phyloP scores from a whole-genome alignment of 2,329 filamentous ascomycete species.

The Leptographium radiaticola region DNA sequence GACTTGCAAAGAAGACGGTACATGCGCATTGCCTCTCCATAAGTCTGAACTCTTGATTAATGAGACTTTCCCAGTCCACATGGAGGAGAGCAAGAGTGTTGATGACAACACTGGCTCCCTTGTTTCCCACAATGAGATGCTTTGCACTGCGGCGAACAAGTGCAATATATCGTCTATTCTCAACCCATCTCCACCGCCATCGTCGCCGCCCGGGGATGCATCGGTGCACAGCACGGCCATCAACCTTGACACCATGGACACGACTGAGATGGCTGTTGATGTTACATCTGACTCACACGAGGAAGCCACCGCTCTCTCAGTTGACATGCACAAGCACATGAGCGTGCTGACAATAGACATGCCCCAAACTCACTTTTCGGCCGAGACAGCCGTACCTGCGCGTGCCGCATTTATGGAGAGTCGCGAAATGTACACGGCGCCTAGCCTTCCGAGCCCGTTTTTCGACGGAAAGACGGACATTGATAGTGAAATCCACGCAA shows the following conservation, averaged over 20 bases:
- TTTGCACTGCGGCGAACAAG: background rate
- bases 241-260: background rate
- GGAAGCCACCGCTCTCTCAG: no score
- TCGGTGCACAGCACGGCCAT: background rate
- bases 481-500: background rate
- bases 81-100: background rate
- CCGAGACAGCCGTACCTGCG: no score
- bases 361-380: no score
- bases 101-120: background rate
- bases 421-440: no score
- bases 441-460: no score
- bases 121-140: background rate
- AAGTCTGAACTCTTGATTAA: no score
- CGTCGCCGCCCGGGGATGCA: background rate
- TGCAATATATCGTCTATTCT: constrained; percentile 11
- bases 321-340: no score
- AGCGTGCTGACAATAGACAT: no score
- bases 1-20: background rate
- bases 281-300: no score
- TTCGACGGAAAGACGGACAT: no score
- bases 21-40: no score
- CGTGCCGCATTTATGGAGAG: no score
- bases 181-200: constrained; percentile 7
- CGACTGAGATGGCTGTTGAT: background rate
- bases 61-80: background rate